These are phyloP conservation scores for Onygena corvina DNA, from an alignment of 2,329 filamentous ascomycete species.

Conservation along the genomic window DNA sequence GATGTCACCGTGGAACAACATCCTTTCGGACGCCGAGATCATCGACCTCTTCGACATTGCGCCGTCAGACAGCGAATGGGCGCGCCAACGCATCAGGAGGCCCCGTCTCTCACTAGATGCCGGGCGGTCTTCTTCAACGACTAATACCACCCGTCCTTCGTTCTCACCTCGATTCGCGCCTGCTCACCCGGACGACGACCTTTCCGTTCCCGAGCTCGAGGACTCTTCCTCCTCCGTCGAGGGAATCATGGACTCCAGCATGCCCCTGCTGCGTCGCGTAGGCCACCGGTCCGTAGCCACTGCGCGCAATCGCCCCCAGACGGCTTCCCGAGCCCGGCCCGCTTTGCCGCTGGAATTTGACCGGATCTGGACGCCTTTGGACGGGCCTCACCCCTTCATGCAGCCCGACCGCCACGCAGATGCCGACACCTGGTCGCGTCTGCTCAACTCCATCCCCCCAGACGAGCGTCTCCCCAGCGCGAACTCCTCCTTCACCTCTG, in stretches of 20 bases:
- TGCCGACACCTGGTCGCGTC: constrained; percentile 60
- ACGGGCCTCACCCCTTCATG: too few relatives aligned
- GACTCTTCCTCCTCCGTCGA: constrained; percentile 1
- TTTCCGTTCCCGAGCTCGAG: neutral
- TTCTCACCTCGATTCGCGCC: constrained; percentile 37
- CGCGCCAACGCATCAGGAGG: too few relatives aligned
- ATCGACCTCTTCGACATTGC: too few relatives aligned
- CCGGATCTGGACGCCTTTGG: constrained; percentile 36
- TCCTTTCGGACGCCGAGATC: too few relatives aligned
- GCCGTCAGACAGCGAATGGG: too few relatives aligned
- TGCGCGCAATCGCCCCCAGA: constrained; percentile 15
- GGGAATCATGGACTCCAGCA: constrained; percentile 14
- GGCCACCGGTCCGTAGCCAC: constrained; percentile 25
- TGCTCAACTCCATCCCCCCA: constrained; percentile 66
- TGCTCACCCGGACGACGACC: constrained; percentile 21
- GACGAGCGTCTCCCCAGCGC: constrained; percentile 70
- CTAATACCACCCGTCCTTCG: constrained; percentile 21
- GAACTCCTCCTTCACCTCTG: constrained; percentile 69
- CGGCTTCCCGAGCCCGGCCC: neutral
- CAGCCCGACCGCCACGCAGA: too few relatives aligned
- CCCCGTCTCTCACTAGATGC: too few relatives aligned
- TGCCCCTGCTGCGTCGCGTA: constrained; percentile 26
- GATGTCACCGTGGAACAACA: too few relatives aligned
- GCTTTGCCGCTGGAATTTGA: constrained; percentile 22
- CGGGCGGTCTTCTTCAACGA: too few relatives aligned